Evolutionary conservation across 2,329 filamentous ascomycete genomes (phyloP), one percentile per base, ranked within the genome.

Genomic region (Cyanodermella asteris): DNA sequence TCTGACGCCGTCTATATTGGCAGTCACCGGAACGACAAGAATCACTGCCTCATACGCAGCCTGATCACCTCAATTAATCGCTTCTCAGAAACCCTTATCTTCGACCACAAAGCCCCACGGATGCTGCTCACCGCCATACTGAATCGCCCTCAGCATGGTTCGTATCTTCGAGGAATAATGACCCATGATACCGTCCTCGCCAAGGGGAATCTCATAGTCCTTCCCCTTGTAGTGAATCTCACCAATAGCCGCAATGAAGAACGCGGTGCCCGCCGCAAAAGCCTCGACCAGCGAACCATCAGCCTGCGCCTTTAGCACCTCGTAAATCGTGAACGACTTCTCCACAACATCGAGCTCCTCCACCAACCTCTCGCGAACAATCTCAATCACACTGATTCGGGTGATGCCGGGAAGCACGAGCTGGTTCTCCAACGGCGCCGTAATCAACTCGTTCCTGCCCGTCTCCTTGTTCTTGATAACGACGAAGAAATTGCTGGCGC

Each of bases 401-500:
- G 81, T 93, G 7, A 93, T 72, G 34, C 82, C 82, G 33, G 84
- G 75, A 3, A 93, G 59, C 37, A 93, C 91, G 31, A 91, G 61
- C 41, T 73, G 68, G 41, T 78, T 77, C 29, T 74, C 73, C 21
- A 93, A 51, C 6, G 78, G 77, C 3, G 82, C 80, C 3, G 82
- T 93, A 28, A 91, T 59, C 16, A 93, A 58, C 54, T 87, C 61
- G 13, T 62, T 42, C n/a, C n/a, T n/a, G 38, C 56, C 61, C 6
- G 63, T 69, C 37, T 71, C 62, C 43, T 59, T 63, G 23, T 60
- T 63, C 42, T 59, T 62, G 76, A 74, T 81, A 8, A 91, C 56
- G 6, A 91, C 58, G 42, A 93, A 91, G 53, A 91, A 91, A 52
- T 93, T 93, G 41, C 69, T 77, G 8, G 80, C 82, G 4, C 82